Evolutionary conservation across 2,329 filamentous ascomycete genomes (phyloP).

Genomic region (Fusarium avenaceum): DNA sequence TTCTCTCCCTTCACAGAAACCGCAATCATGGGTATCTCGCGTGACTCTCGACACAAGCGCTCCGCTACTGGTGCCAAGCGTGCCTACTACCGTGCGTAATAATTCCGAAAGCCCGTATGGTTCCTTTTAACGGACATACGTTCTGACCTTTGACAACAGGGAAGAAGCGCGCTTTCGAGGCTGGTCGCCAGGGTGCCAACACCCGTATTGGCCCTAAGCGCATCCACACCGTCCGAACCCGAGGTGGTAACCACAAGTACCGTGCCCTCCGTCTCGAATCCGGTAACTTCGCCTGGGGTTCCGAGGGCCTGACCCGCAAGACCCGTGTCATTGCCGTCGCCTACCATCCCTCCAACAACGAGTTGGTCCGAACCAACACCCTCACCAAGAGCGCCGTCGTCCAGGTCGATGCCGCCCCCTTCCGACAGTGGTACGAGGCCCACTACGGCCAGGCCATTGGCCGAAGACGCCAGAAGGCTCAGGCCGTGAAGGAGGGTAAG

Average conservation of each 20-base stretch:
- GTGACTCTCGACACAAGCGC: conserved; percentile 99
- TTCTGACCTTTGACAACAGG: conserved; percentile 81
- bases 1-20: conserved; percentile 64
- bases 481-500: conserved; percentile 69
- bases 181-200: conserved; percentile 98
- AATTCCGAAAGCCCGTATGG: conserved; percentile 76
- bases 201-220: conserved; percentile 98
- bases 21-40: conserved; percentile 99
- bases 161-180: conserved; percentile 99
- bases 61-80: conserved; percentile 99
- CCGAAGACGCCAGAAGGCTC: conserved; percentile 91
- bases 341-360: conserved; percentile 99
- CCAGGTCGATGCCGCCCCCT: conserved; percentile 98
- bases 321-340: conserved; percentile 98
- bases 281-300: conserved; percentile 99
- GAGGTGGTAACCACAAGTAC: conserved; percentile 99
- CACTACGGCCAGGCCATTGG: conserved; percentile 96
- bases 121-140: conserved; percentile 65
- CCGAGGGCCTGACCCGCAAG: conserved; percentile 98
- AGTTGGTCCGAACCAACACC: conserved; percentile 99
- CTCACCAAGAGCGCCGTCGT: conserved; percentile 99
- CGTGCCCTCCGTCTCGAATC: conserved; percentile 98
- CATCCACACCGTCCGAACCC: conserved; percentile 96
- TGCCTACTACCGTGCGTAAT: conserved; percentile 85
- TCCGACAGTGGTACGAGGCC: conserved; percentile 99